Base-by-base conservation (phyloP, 192 early-diverging fungal species). In the Dimargaris verticillata region DNA sequence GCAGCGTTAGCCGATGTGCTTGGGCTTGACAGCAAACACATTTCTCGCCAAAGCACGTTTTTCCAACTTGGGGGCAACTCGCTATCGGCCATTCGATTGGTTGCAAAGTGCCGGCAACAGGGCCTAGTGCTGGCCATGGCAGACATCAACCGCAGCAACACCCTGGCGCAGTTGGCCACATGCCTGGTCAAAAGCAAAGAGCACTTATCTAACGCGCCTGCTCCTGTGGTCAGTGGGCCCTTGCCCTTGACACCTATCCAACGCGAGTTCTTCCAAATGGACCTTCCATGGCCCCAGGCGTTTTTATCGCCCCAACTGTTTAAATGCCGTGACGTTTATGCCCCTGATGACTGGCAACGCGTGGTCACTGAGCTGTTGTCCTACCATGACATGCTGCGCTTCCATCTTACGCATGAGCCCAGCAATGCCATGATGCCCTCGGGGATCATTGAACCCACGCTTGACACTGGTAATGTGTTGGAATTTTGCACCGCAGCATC, bases 51-150 rank as follows among this genome's bases (percentile, higher is more conserved):
- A 3, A 18, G 15, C n/a, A 29, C 57, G 13, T 59, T 59, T 43
- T 59, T 59, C 38, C 33, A n/a, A n/a, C 42, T 59, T 6, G 57
- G 57, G 6, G 57, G 57, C n/a, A 33, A 59, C 38, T 59, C 57
- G 38, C 5, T 59, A 42, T 59, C 57, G n/a, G 57, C 57, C 57
- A 59, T 59, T 10, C 38, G 43, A 13, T 59, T 59, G n/a, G 29
- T 51, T 11, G 20, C 49, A n/a, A 20, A 26, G 1, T 51, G 49
- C 49, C 20, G 26, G 26, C 6, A 20, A 1, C 9, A 51, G 9
- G 49, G 49, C 18, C 20, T 51, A 1, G 22, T 0, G 11, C 26
- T 51, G 49, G 49, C 18, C 49, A 51, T 51, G 49, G 49, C 49
- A 11, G 49, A 51, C 18, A 51, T 51, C 26, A 51, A 51, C 49